These are phyloP conservation scores for Firmiana major DNA, from an alignment of 345 rosid species.

Conservation along the genomic window DNA sequence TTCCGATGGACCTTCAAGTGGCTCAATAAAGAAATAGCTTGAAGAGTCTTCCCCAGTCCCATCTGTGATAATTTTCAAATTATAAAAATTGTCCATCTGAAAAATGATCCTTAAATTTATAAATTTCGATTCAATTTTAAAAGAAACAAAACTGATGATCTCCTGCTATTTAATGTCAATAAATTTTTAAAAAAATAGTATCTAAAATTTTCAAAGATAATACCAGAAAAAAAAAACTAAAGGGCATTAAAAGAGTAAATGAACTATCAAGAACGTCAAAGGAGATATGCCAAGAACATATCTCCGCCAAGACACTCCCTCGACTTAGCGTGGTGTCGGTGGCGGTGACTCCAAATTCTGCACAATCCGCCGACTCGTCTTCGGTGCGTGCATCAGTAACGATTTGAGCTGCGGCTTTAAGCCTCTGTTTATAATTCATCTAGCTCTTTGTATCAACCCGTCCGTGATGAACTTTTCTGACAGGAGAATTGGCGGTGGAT, in stretches of 20 bases:
- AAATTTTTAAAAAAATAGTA: too few relatives aligned
- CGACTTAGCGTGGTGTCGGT: too few relatives aligned
- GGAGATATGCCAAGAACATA: conserved; percentile 63
- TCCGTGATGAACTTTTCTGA: too few relatives aligned
- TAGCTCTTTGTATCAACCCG: too few relatives aligned
- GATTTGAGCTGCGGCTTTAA: too few relatives aligned
- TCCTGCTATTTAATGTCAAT: too few relatives aligned
- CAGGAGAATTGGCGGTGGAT: not conserved
- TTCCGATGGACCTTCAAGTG: conserved; percentile 56
- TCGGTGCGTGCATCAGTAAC: conserved; percentile 16
- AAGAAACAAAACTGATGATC: too few relatives aligned
- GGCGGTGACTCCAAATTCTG: conserved; percentile 55
- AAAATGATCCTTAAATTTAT: not conserved
- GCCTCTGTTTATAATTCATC: too few relatives aligned
- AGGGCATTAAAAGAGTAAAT: too few relatives aligned
- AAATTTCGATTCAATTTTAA: not conserved
- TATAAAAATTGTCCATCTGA: not conserved
- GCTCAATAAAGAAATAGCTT: conserved; percentile 72
- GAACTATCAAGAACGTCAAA: too few relatives aligned
- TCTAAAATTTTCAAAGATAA: not conserved
- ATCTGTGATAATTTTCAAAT: conserved; percentile 42
- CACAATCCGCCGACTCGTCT: conserved; percentile 21
- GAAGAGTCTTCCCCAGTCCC: conserved; percentile 92
- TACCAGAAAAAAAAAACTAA: conserved; percentile 27
- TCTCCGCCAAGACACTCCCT: too few relatives aligned